Evolutionary conservation across 2,329 filamentous ascomycete species (phyloP).

Genomic region (Alternaria triticimaculans): DNA sequence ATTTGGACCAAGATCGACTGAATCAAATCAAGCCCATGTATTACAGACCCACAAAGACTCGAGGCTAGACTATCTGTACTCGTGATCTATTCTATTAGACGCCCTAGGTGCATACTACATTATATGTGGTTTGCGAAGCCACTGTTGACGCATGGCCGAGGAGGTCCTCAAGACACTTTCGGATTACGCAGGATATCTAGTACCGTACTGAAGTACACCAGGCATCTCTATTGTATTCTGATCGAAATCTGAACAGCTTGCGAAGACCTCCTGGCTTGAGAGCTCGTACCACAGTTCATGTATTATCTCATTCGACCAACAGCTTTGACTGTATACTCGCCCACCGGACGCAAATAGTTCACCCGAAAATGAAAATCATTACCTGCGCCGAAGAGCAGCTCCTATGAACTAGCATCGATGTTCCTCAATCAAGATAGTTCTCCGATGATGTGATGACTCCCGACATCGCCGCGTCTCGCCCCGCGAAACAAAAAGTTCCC

Average conservation of each 20-base stretch:
- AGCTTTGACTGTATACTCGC: too few relatives aligned
- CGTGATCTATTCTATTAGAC: neutral
- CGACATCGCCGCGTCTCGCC: slow-evolving; percentile 25
- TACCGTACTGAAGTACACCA: neutral
- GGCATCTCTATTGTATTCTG: neutral
- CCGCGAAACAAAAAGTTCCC: slow-evolving; percentile 40
- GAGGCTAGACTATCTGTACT: neutral
- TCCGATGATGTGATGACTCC: slow-evolving; percentile 15
- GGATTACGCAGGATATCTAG: neutral
- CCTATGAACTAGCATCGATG: neutral
- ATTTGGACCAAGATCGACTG: neutral
- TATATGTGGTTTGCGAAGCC: neutral
- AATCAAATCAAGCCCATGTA: neutral
- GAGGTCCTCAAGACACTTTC: neutral
- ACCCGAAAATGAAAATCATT: neutral
- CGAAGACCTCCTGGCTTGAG: neutral
- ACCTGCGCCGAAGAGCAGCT: neutral
- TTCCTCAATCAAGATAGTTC: too few relatives aligned
- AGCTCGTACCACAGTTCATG: neutral
- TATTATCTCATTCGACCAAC: neutral
- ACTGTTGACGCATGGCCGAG: neutral
- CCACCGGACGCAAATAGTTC: neutral
- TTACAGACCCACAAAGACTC: neutral
- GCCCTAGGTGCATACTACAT: neutral
- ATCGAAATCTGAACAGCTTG: neutral